Percentiles rank a stretch among this genome's conserved stretches.
Conservation (phyloP, 2,329 filamentous ascomycete genomes). For the Pseudogymnoascus destructans region DNA sequence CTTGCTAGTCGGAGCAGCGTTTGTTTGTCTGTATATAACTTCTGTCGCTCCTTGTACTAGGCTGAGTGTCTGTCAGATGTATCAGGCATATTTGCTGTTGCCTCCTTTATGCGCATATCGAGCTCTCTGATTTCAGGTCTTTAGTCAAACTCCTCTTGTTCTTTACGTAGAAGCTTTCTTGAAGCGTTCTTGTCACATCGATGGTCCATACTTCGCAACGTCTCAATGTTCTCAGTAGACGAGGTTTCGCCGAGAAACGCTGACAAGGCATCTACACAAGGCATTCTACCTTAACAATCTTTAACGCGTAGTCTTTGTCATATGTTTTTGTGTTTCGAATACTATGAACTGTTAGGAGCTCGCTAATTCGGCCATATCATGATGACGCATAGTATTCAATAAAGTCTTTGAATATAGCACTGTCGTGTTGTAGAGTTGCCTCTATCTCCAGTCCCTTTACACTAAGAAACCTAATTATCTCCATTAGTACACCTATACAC, state of each 20-base stretch:
- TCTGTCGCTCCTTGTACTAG: neutral
- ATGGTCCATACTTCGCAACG: no score
- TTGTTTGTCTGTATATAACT: neutral
- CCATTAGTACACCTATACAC: neutral
- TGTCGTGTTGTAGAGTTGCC: neutral
- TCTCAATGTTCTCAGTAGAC: no score
- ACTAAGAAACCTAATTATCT: neutral
- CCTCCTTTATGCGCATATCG: neutral
- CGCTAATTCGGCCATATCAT: neutral
- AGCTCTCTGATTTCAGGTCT: neutral
- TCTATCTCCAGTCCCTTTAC: neutral
- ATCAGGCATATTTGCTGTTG: neutral
- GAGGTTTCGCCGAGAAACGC: no score
- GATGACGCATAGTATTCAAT: constrained; percentile 9
- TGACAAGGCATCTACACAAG: no score
- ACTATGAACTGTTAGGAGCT: neutral
- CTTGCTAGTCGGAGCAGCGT: neutral
- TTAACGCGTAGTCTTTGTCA: no score
- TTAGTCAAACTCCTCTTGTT: no score
- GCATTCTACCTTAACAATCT: no score
- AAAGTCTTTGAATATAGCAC: constrained; percentile 4
- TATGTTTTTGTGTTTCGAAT: no score
- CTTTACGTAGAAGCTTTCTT: no score
- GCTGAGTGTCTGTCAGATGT: neutral
- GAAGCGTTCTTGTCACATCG: no score